These are phyloP conservation scores for Venturia carpophila DNA, from an alignment of 2,329 filamentous ascomycete genomes.

Conservation along the genomic window DNA sequence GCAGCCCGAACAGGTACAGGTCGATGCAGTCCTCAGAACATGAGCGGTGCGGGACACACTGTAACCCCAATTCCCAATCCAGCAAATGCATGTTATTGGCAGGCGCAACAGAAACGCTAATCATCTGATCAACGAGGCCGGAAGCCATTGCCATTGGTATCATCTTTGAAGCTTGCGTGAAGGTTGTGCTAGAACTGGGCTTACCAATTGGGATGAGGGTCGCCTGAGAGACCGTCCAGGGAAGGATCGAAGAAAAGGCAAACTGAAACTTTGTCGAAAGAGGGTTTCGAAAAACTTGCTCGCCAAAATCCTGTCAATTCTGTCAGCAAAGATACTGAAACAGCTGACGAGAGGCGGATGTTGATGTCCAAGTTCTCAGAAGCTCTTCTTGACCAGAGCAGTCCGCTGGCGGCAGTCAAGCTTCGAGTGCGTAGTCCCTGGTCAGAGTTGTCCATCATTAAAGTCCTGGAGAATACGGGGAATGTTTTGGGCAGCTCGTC, in stretches of 20 bases:
- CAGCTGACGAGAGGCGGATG: background rate
- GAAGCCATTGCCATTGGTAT: background rate
- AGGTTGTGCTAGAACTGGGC: background rate
- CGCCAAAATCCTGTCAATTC: background rate
- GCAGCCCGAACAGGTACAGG: no score
- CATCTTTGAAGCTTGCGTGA: background rate
- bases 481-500: no score
- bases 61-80: background rate
- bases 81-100: no score
- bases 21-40: no score
- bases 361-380: background rate
- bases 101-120: no score
- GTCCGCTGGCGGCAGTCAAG: background rate
- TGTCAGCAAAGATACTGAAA: background rate
- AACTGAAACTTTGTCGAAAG: background rate
- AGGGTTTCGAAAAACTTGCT: background rate
- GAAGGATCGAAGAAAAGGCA: background rate
- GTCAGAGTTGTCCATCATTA: background rate
- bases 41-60: background rate
- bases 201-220: no score
- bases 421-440: background rate
- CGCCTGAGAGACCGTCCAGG: no score
- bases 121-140: no score
- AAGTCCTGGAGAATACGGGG: background rate
- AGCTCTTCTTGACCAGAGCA: no score